Evolutionary conservation across 306 rosid genomes (phyloP).

Genomic region (Dalbergia cultrata): DNA sequence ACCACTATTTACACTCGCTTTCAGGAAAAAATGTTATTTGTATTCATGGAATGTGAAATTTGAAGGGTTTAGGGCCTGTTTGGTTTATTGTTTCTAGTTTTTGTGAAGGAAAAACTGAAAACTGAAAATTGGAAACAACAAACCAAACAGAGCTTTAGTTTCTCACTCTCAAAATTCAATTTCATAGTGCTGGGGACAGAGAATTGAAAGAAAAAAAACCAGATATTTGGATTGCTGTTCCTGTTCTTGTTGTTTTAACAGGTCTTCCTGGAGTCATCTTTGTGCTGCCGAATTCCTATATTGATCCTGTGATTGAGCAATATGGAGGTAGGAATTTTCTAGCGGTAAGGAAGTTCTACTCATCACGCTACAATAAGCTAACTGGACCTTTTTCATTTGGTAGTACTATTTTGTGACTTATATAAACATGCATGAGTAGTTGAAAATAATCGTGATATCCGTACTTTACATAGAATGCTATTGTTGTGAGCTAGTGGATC

Average conservation of each 20-base stretch:
- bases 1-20: slow-evolving; percentile 85
- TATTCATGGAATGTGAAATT: slow-evolving; percentile 74
- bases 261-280: slow-evolving; percentile 80
- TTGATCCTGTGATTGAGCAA: slow-evolving; percentile 79
- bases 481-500: not conserved
- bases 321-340: slow-evolving; percentile 71
- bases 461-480: not conserved
- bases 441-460: too few relatives aligned
- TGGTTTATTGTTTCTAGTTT: too few relatives aligned
- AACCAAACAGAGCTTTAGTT: too few relatives aligned
- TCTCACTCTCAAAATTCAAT: slow-evolving; percentile 31
- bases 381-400: slow-evolving; percentile 7
- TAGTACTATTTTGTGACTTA: not conserved
- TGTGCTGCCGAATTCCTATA: slow-evolving; percentile 87
- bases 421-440: too few relatives aligned
- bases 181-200: not conserved
- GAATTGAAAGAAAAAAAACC: not conserved
- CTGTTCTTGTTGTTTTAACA: slow-evolving; percentile 44
- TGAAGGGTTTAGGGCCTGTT: too few relatives aligned
- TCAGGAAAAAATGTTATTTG: too few relatives aligned
- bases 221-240: slow-evolving; percentile 13
- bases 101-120: too few relatives aligned
- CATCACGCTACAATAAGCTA: not conserved
- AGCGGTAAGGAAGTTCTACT: not conserved
- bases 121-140: too few relatives aligned